phyloP scores from a whole-genome alignment of 164 flowering plant genomes.

The Kalanchoe fedtschenkoi region DNA sequence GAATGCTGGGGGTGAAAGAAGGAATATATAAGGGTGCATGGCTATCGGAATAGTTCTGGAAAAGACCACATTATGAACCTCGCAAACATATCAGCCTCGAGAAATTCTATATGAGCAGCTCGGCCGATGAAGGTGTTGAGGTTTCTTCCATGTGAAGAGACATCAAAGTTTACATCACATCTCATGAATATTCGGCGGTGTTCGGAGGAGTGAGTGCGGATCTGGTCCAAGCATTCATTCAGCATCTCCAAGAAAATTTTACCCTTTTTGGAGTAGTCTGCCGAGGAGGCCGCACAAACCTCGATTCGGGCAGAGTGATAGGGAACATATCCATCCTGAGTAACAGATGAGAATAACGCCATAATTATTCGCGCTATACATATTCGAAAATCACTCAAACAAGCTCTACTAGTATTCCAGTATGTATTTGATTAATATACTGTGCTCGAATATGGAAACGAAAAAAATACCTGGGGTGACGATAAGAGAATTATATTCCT shows the following conservation, averaged over 20 bases:
- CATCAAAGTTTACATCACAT: slow-evolving; percentile 87
- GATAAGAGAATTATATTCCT: slow-evolving; percentile 75
- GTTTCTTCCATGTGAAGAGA: slow-evolving; percentile 67
- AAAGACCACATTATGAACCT: slow-evolving; percentile 94
- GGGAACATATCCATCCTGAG: slow-evolving; percentile 97
- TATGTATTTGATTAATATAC: not conserved
- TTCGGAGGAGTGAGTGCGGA: slow-evolving; percentile 57
- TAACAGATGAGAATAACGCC: slow-evolving; percentile 1
- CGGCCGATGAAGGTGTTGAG: slow-evolving; percentile 81
- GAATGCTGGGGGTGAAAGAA: not conserved
- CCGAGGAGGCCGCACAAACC: slow-evolving; percentile 59
- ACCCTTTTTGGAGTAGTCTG: slow-evolving; percentile 70
- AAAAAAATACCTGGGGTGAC: slow-evolving; percentile 74
- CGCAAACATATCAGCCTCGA: slow-evolving; percentile 80
- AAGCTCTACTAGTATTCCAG: too few relatives aligned
- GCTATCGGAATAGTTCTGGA: slow-evolving; percentile 59
- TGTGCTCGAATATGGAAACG: not conserved
- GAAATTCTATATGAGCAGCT: slow-evolving; percentile 92
- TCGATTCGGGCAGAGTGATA: slow-evolving; percentile 98
- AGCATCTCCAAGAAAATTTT: slow-evolving; percentile 78
- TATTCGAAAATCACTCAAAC: not conserved
- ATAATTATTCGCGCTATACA: not conserved
- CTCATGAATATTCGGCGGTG: slow-evolving; percentile 79
- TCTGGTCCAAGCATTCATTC: slow-evolving; percentile 86
- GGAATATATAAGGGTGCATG: not conserved